These are phyloP conservation scores for Haberlea rhodopensis DNA, from an alignment of 257 asterid species.

Conservation along the genomic window DNA sequence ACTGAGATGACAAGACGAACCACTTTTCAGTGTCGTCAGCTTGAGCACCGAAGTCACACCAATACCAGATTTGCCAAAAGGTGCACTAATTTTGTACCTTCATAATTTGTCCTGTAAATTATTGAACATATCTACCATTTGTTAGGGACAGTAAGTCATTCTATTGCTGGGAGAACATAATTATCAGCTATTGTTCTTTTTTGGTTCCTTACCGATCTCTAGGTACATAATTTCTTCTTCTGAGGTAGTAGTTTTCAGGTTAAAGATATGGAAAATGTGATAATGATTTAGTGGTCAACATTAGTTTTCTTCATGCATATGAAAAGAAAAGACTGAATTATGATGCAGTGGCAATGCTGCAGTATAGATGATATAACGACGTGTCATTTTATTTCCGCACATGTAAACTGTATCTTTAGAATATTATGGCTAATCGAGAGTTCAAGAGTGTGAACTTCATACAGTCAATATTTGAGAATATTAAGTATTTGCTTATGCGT, in stretches of 20 bases:
- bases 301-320: background rate
- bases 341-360: background rate
- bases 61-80: no score
- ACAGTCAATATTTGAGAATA: background rate
- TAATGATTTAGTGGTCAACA: background rate
- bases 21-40: background rate
- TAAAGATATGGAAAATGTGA: background rate
- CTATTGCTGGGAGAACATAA: background rate
- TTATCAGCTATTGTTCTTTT: no score
- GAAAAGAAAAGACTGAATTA: no score
- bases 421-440: background rate
- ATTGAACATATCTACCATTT: background rate
- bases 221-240: background rate
- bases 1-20: background rate
- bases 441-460: background rate
- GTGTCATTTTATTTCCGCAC: background rate
- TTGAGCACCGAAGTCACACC: background rate
- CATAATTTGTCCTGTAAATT: no score
- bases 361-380: background rate
- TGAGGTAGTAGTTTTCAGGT: background rate
- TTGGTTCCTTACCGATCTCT: background rate
- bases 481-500: background rate
- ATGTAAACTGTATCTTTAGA: background rate
- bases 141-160: background rate
- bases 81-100: background rate